Evolutionary conservation across 805 yeast genomes (phyloP), one percentile per base, ranked within the genome.

Genomic region (Candida lessepsii): DNA sequence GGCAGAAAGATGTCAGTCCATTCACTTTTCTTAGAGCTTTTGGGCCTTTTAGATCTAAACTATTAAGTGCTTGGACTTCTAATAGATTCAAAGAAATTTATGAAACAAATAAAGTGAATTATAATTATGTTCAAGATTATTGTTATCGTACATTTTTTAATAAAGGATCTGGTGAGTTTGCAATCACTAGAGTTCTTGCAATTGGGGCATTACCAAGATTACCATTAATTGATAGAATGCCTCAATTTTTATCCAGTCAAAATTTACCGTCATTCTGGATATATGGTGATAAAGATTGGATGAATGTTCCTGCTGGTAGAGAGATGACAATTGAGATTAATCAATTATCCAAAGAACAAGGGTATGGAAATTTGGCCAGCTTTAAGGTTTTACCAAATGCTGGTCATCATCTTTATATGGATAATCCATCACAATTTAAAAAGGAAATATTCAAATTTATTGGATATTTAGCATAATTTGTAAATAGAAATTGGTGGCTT

Each of bases 221-320:
- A 28, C 87, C 88, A 2, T 56, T 81, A 31, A 47, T 76, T 23
- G 81, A 76, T 46, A 66, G 86, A 49, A 57, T 69, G 36, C 75
- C 75, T 1, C 53, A 57, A 29, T 53, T 47, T 43, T 60, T 58
- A 71, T 49, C 79, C 67, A 11, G 61, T 48, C 34, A 58, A 70
- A 36, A 52, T 44, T 47, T 75, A 11, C 78, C 78, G 3, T 67
- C 78, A 1, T 56, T 79, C 21, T 79, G 84, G 81, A 46, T 80
- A 17, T 81, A 81, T 50, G 88, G 88, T 8, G 86, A 80, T 44
- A 63, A 59, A 27, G 88, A 81, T 56, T 81, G 88, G 88, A 81
- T 81, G 87, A 76, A 76, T 45, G 75, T 69, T 39, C 70, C 67
- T 33, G 84, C 82, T 9, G 88, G 88, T 2, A 54, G 63, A 28